Evolutionary conservation across 345 rosid genomes (phyloP), one percentile per base, ranked within the genome.

Genomic region (Erysimum cheiranthoides): DNA sequence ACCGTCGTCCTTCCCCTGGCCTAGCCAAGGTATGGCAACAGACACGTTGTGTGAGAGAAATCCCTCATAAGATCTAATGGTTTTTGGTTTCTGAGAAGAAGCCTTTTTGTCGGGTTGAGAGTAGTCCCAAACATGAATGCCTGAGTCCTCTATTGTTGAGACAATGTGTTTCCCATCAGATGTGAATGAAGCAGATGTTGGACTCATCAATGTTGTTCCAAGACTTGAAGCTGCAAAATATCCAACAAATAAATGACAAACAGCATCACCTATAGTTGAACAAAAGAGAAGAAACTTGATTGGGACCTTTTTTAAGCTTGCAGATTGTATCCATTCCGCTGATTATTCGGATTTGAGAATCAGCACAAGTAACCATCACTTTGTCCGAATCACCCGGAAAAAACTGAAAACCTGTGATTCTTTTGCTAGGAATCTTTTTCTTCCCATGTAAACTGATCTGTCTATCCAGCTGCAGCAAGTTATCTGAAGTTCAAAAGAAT

Each of bases 351-450:
- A 88, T 83, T 16, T 79, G 78, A 56, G 96, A 92, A 86, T 92
- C 96, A 43, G 90, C 97, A 72, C 82, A 85, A 38, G 96, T 85
- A 62, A 92, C 89, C 65, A 92, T 70, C 10, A 92, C 52, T 86
- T 86, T 88, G 74, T 79, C 83, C 4, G 89, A 86, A 45, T 88
- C 91, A 28, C 78, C 79, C 16, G 96, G 93, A 7, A 85, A 87
- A 61, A 81, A 88, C 90, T 91, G 87, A 78, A 91, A 91, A 63
- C 92, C 93, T 49, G 91, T 89, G 72, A 89, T 85, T 68, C 91
- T 81, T 83, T 84, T 87, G 82, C 88, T 87, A n/a, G 85, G 67
- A 25, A 71, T 71, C 80, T 91, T 91, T 81, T 87, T 89, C 78
- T 83, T 88, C 50, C 92, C 82, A 63, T 91, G 87, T 68, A 91